Base-by-base conservation (phyloP, 169 alveolate genomes). In the Ichthyophthirius multifiliis region DNA sequence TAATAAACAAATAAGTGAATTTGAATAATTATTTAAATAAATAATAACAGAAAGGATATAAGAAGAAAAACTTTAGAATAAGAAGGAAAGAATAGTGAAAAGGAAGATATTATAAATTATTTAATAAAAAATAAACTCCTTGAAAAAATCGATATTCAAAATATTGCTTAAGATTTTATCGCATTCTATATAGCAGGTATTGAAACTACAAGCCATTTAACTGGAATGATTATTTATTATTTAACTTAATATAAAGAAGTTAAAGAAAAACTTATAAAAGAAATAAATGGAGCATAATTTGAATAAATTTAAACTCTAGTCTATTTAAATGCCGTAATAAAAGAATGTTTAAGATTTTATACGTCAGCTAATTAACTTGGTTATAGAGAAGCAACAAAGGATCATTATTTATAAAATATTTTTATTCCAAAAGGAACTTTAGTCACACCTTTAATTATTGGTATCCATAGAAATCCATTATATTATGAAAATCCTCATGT, bases 401-500 rank as follows among this genome's bases (percentile, higher is more conserved):
- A 65, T 0, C 77, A 65, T 65, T 63, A 63, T 23, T 47, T 78
- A 7, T 43, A 65, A 27, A 65, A 78, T 44, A 31, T 78, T 31
- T 47, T 47, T 41, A 34, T 78, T 12, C 35, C 39, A 32, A 78
- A 78, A 39, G 84, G 84, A 55, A 43, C 67, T 46, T 5, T 45
- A 12, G 74, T 64, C 27, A 43, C 10, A 27, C 23, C 37, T 18
- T 4, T 31, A 13, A 37, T 47, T 16, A 23, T 32, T 23, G 75
- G 67, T 44, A 34, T 55, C 2, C 55, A 65, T 30, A 55, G 62
- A 78, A 7, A 74, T 31, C 78, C 46, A 15, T 64, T 64, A 35
- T 78, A 64, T 27, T 65, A 31, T 64, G 74, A 78, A 23, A 73
- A 78, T 18, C 64, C 84, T 30, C 43, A 65, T 16, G n/a, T 39